phyloP scores from a whole-genome alignment of 352 stramenopile genomes.

The Globisporangium nagaii region DNA sequence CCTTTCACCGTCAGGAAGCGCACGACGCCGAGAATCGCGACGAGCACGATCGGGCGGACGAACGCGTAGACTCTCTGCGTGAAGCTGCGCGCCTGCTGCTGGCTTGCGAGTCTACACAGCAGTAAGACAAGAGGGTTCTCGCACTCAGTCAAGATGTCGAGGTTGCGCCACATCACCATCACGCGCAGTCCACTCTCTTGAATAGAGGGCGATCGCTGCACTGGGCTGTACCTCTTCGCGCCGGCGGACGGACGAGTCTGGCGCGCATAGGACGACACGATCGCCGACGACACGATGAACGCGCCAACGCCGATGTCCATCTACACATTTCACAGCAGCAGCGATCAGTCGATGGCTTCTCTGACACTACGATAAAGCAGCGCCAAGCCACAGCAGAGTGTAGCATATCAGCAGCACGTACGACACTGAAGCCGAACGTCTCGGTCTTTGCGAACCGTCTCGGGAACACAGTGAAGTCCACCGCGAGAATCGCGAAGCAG shows the following conservation, averaged over 20 bases:
- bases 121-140: no score
- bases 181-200: no score
- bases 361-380: no score
- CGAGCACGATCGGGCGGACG: constrained; percentile 59
- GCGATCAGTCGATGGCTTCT: no score
- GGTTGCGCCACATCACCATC: no score
- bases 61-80: constrained; percentile 39
- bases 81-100: neutral
- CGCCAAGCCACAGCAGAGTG: no score
- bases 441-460: constrained; percentile 95
- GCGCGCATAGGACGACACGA: constrained; percentile 69
- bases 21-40: constrained; percentile 57
- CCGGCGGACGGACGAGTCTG: constrained; percentile 22
- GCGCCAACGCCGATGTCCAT: constrained; percentile 97
- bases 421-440: constrained; percentile 92
- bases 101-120: neutral
- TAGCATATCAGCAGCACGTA: constrained; percentile 15
- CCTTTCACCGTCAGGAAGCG: constrained; percentile 80
- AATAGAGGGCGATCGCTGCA: no score
- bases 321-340: no score
- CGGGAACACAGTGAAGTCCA: constrained; percentile 97
- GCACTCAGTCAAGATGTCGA: no score
- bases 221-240: constrained; percentile 16
- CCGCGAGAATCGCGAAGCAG: constrained; percentile 93
- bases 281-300: constrained; percentile 90